Base-by-base conservation (phyloP, 108 stramenopile species). In the Bacterosira constricta region DNA sequence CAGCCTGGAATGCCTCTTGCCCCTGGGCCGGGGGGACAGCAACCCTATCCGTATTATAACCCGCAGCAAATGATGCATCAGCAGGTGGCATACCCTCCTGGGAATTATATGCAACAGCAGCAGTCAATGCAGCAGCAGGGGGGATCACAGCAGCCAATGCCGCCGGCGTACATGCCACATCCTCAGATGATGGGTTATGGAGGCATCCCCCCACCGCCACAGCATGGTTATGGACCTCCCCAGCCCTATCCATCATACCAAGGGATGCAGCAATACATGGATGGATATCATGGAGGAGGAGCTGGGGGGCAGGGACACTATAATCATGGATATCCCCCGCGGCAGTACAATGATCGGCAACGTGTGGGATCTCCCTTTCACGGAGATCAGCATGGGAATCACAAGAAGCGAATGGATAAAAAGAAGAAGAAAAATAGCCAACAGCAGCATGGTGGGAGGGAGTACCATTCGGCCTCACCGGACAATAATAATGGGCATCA, bases 61-160 rank as follows among this genome's bases (percentile, higher is more conserved):
- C 71, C 79, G 32, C 77, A 69, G 64, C 64, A 66, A 30, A 69
- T 63, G 51, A n/a, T n/a, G n/a, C n/a, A n/a, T n/a, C 77, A 79
- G 66, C 71, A 65, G 21, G 71, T 61, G 58, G 57, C 51, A n/a
- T 62, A 62, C 41, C 31, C 45, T 25, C n/a, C n/a, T n/a, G n/a
- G n/a, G n/a, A n/a, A n/a, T n/a, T 66, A 66, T 34, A 50, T 66
- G 65, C 73, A 41, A 64, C 73, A 65, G n/a, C 69, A 70, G 13
- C 49, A n/a, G n/a, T n/a, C n/a, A n/a, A n/a, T n/a, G n/a, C n/a
- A n/a, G n/a, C 55, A 56, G 55, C 36, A 56, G 36, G 32, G 55
- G 1, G 55, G n/a, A 6, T 8, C n/a, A n/a, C 55, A 11, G 20
- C 34, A 56, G 15, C 55, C 11, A 38, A 35, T 36, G 36, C 55